Evolutionary conservation across 2,329 filamentous ascomycete genomes (phyloP).

Genomic region (Fusarium nanum): DNA sequence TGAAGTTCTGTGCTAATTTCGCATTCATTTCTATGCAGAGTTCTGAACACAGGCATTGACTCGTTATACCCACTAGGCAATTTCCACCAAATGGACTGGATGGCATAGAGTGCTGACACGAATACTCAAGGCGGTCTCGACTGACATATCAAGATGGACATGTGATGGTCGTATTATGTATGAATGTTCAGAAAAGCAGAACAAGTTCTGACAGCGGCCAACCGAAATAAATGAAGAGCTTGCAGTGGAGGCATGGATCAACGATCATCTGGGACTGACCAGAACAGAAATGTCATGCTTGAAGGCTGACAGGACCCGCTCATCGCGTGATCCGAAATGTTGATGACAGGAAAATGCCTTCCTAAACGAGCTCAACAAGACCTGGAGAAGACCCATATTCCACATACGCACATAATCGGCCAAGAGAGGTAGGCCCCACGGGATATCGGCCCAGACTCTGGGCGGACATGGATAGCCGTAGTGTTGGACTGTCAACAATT

Average conservation of each 20-base stretch:
- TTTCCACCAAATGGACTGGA: background rate
- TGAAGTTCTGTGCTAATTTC: background rate
- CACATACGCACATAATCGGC: background rate
- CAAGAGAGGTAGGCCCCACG: conserved; percentile 12
- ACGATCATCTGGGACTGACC: background rate
- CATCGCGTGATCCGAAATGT: background rate
- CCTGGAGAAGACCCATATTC: background rate
- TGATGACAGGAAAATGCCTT: background rate
- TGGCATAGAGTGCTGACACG: background rate
- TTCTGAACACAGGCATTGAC: background rate
- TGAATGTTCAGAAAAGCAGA: background rate
- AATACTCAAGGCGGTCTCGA: background rate
- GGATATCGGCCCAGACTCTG: conserved; percentile 30
- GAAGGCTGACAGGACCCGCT: background rate
- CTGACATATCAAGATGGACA: background rate
- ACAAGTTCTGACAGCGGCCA: background rate
- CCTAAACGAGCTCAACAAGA: background rate
- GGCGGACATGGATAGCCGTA: conserved; percentile 5
- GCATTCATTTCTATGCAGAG: no score
- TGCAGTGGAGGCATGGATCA: background rate
- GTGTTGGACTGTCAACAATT: conserved; percentile 12
- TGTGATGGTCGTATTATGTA: background rate
- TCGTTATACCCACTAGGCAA: background rate
- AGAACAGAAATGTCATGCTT: background rate
- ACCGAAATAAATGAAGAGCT: background rate